Conservation (phyloP, 78 protist species). For the Anaeramoeba ignava region DNA sequence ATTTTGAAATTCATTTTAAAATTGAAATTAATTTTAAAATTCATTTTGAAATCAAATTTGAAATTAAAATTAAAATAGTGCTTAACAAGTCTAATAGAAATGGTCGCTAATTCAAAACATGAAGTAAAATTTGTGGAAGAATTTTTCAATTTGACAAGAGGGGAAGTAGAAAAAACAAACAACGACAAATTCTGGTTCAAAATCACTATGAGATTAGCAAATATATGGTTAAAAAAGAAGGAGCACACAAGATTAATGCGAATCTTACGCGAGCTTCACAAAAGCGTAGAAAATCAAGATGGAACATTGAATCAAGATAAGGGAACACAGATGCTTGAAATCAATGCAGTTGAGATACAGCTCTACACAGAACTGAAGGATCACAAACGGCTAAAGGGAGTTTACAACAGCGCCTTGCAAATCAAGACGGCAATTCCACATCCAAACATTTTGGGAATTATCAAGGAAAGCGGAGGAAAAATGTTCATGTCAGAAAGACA, state of each 20-base stretch:
- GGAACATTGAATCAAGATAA: slow-evolving; percentile 43
- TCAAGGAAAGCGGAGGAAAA: slow-evolving; percentile 83
- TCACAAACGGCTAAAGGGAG: slow-evolving; percentile 56
- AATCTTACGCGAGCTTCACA: slow-evolving; percentile 31
- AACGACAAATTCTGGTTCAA: slow-evolving; percentile 66
- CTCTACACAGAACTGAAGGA: slow-evolving; percentile 67
- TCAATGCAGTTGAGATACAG: slow-evolving; percentile 88
- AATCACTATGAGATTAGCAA: slow-evolving; percentile 44
- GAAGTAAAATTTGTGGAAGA: neutral
- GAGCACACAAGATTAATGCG: slow-evolving; percentile 24
- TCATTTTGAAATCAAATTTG: too few species aligned
- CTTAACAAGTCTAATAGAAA: neutral
- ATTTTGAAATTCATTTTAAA: too few species aligned
- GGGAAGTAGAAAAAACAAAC: slow-evolving; percentile 24
- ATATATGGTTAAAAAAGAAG: slow-evolving; percentile 31
- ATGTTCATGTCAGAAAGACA: slow-evolving; percentile 76
- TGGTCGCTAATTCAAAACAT: neutral
- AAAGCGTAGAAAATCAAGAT: slow-evolving; percentile 30
- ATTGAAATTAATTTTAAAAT: too few species aligned
- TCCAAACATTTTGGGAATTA: slow-evolving; percentile 86
- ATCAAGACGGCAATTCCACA: slow-evolving; percentile 78
- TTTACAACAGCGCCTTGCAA: slow-evolving; percentile 37
- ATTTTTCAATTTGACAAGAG: slow-evolving; percentile 29
- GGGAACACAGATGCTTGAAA: slow-evolving; percentile 74
- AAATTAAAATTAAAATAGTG: neutral